A percentile compares a stretch with the other conserved stretches of the same genome.
phyloP scores from a whole-genome alignment of 139 green algal genomes.

The Limnomonas spitsbergensis region DNA sequence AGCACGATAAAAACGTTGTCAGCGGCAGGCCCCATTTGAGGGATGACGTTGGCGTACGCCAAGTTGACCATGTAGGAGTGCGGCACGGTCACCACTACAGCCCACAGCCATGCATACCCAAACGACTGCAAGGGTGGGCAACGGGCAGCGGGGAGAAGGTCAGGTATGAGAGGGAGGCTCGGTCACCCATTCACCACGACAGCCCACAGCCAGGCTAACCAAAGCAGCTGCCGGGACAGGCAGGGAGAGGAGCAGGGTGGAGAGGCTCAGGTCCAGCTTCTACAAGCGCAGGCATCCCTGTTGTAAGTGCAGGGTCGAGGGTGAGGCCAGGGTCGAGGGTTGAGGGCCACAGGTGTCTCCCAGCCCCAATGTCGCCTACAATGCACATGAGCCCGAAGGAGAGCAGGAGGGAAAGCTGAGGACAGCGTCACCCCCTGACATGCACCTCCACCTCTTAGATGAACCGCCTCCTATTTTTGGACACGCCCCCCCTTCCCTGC shows the following conservation, averaged over 20 bases:
- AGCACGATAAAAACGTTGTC: constrained; percentile 8
- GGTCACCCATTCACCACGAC: neutral
- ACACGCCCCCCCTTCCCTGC: no score
- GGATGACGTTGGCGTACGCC: constrained; percentile 1
- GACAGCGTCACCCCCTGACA: no score
- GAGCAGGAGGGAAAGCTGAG: no score
- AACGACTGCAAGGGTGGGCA: neutral
- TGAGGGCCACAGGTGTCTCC: no score
- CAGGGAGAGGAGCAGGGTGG: neutral
- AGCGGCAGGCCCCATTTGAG: neutral
- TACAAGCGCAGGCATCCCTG: no score
- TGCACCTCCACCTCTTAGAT: no score
- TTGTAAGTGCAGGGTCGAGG: no score
- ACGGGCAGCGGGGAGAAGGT: neutral
- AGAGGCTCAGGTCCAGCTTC: no score
- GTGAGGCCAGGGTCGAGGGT: no score
- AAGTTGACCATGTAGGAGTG: neutral
- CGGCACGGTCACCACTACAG: neutral
- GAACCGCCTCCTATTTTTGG: no score
- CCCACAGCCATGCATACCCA: neutral
- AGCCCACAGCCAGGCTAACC: neutral
- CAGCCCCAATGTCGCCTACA: no score
- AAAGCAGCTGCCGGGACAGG: neutral
- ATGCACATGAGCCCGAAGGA: no score
- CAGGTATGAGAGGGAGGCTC: neutral